phyloP scores from a whole-genome alignment of 768 basidiomycete species.

The Pleurotus sapidus region DNA sequence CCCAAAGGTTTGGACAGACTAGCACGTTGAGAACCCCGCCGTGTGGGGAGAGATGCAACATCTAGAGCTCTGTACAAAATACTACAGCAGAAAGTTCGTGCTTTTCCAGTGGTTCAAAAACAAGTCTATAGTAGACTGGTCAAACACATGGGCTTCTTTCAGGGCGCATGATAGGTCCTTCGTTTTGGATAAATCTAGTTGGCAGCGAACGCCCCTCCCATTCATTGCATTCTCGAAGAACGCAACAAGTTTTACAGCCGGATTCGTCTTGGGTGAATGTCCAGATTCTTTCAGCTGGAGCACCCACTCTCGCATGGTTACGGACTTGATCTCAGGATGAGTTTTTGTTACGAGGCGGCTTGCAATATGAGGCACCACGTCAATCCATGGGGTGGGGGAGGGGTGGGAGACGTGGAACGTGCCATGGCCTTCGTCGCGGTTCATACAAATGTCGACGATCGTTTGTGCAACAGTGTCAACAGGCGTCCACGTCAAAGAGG shows the following conservation, averaged over 20 bases:
- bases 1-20: not conserved
- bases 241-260: slow-evolving; percentile 2
- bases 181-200: slow-evolving; percentile 22
- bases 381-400: not conserved
- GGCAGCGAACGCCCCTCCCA: slow-evolving; percentile 12
- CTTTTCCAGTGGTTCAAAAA: not conserved
- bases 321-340: not conserved
- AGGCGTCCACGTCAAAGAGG: not conserved
- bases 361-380: not conserved
- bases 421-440: not conserved
- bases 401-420: not conserved
- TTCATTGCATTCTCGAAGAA: slow-evolving; percentile 8
- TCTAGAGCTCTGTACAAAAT: not conserved
- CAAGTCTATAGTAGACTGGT: not conserved
- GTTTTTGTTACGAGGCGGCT: not conserved
- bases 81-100: not conserved
- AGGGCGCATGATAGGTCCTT: not conserved
- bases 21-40: not conserved
- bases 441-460: not conserved
- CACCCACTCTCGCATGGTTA: not conserved
- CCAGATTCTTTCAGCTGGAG: not conserved
- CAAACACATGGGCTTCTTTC: not conserved
- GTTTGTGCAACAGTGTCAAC: not conserved
- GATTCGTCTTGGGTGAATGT: not conserved
- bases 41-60: not conserved